phyloP scores from a whole-genome alignment of 2,329 filamentous ascomycete species.

The Fusarium devonianum region DNA sequence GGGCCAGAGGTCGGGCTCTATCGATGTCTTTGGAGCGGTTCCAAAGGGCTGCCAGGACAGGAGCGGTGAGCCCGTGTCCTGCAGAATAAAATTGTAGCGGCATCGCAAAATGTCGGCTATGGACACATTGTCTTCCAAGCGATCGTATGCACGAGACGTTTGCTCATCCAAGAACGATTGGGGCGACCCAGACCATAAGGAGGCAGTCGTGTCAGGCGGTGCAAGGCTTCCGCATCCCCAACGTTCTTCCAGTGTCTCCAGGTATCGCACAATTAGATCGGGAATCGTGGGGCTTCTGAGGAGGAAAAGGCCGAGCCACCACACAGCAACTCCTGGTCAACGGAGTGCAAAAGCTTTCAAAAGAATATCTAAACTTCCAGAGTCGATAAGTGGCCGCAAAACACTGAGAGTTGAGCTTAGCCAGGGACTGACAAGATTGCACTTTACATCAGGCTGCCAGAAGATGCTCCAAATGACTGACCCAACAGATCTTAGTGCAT shows the following conservation, averaged over 20 bases:
- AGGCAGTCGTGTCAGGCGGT: constrained; percentile 14
- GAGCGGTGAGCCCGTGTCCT: neutral
- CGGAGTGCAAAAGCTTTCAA: constrained; percentile 23
- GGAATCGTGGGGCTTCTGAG: constrained; percentile 8
- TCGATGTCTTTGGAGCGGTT: neutral
- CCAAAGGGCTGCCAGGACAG: constrained; percentile 9
- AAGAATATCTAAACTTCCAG: constrained; percentile 13
- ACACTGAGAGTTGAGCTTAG: constrained; percentile 19
- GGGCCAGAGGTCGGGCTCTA: constrained; percentile 11
- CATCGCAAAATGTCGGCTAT: constrained; percentile 1
- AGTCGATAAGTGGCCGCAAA: constrained; percentile 13
- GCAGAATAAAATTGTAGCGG: constrained; percentile 5
- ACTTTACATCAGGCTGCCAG: constrained; percentile 37
- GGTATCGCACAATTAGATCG: constrained; percentile 16
- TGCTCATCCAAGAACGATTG: constrained; percentile 8
- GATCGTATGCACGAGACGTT: neutral
- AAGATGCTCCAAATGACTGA: constrained; percentile 36
- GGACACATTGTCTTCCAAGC: neutral
- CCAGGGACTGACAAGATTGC: constrained; percentile 38
- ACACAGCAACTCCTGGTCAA: constrained; percentile 26
- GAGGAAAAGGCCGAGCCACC: constrained; percentile 32
- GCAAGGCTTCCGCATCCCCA: constrained; percentile 16
- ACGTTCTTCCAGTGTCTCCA: constrained; percentile 20
- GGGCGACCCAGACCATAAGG: constrained; percentile 15
- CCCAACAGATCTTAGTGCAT: constrained; percentile 19